Evolutionary conservation across 139 green algal genomes (phyloP).

Genomic region (Chlorella sp.): DNA sequence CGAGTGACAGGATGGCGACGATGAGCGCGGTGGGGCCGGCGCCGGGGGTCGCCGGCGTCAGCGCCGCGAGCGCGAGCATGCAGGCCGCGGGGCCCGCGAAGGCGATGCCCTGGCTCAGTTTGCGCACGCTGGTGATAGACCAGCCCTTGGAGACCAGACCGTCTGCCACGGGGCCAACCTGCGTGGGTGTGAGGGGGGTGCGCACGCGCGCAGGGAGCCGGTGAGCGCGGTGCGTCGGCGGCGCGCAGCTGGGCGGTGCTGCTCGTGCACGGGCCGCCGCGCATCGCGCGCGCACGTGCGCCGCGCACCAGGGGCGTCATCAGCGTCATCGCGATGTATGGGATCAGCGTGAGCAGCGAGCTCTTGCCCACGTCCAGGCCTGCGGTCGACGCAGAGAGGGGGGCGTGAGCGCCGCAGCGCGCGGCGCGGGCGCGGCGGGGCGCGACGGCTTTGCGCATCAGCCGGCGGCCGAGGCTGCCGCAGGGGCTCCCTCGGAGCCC

Average conservation of each 20-base stretch:
- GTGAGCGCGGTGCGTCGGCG: no score
- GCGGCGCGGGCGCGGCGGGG: no score
- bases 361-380: slow-evolving; percentile 80
- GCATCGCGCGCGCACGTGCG: no score
- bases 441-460: no score
- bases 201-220: not conserved
- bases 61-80: slow-evolving; percentile 57
- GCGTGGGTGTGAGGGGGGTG: no score
- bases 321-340: slow-evolving; percentile 87
- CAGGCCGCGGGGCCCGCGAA: slow-evolving; percentile 75
- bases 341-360: slow-evolving; percentile 80
- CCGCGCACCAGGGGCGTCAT: slow-evolving; percentile 82
- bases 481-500: no score
- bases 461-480: no score
- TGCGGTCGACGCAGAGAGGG: not conserved
- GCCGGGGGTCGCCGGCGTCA: slow-evolving; percentile 43
- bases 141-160: slow-evolving; percentile 56
- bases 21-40: slow-evolving; percentile 34
- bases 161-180: slow-evolving; percentile 58
- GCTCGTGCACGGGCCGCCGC: no score
- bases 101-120: slow-evolving; percentile 70
- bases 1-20: slow-evolving; percentile 53
- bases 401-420: not conserved
- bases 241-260: no score
- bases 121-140: slow-evolving; percentile 69